Conservation (phyloP, 495 filamentous ascomycete species). For the Hypoxylon subgilvum region DNA sequence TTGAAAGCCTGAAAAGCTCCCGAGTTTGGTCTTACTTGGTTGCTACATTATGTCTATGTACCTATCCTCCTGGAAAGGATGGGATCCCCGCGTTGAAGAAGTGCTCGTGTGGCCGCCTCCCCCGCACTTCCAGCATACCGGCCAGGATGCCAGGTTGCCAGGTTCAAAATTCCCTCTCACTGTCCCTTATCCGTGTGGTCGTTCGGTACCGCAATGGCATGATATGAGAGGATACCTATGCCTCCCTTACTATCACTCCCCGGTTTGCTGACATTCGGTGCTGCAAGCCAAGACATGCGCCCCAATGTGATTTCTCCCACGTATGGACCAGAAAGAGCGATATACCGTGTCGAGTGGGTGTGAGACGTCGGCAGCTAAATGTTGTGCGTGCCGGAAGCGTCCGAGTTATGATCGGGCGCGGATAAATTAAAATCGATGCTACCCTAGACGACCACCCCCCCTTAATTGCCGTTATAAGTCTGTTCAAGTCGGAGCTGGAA, state of each 20-base stretch:
- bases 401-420: slow-evolving; percentile 21
- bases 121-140: slow-evolving; percentile 19
- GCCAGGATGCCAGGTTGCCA: slow-evolving; percentile 1
- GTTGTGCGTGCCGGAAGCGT: background rate
- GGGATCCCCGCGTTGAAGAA: slow-evolving; percentile 16
- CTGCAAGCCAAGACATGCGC: slow-evolving; percentile 19
- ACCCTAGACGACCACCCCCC: slow-evolving; percentile 1
- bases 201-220: slow-evolving; percentile 6
- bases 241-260: background rate
- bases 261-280: background rate
- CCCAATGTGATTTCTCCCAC: background rate
- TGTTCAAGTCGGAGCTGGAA: slow-evolving; percentile 11
- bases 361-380: slow-evolving; percentile 5
- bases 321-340: background rate
- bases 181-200: background rate
- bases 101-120: slow-evolving; percentile 15
- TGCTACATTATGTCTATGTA: too few species aligned
- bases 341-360: background rate
- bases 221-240: slow-evolving; percentile 6
- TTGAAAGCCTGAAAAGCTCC: background rate
- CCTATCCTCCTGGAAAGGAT: slow-evolving; percentile 8
- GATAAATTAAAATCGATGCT: slow-evolving; percentile 23
- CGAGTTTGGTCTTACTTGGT: slow-evolving; percentile 2
- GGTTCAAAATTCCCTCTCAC: background rate
- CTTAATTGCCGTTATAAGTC: slow-evolving; percentile 20